Evolutionary conservation across 2,329 filamentous ascomycete species (phyloP).

Genomic region (Venturia aucupariae): DNA sequence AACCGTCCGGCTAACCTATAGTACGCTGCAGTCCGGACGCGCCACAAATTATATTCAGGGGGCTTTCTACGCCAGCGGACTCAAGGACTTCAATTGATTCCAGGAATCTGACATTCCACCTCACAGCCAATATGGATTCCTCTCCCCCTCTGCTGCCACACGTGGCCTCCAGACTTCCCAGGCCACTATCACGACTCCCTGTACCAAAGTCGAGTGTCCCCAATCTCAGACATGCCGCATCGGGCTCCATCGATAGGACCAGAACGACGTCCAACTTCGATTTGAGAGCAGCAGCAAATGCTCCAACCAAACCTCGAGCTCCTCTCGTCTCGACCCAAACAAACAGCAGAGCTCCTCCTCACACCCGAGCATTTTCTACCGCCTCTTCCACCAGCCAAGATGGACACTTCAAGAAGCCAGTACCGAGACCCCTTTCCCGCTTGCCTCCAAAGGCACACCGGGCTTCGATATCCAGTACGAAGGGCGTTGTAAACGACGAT

Average conservation of each 20-base stretch:
- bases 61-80: not conserved
- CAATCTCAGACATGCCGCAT: conserved; percentile 9
- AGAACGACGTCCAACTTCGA: not conserved
- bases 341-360: conserved; percentile 5
- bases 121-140: not conserved
- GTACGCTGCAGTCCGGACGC: not conserved
- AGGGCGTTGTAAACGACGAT: conserved; percentile 28
- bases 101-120: not conserved
- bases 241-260: not conserved
- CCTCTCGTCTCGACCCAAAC: not conserved
- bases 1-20: not conserved
- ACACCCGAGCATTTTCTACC: conserved; percentile 12
- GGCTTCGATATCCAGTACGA: conserved; percentile 11
- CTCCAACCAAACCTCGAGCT: not conserved
- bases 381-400: conserved; percentile 20
- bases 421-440: conserved; percentile 27
- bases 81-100: not conserved
- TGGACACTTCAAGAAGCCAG: conserved; percentile 29
- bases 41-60: not conserved
- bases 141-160: not conserved
- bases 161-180: conserved; percentile 7
- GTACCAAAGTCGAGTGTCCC: conserved; percentile 14
- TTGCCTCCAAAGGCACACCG: conserved; percentile 1
- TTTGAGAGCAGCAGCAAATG: conserved; percentile 6
- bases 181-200: conserved; percentile 11